A percentile compares a stretch with the other conserved stretches of the same genome.
phyloP scores from a whole-genome alignment of 768 basidiomycete genomes.

The Astraeus odoratus region DNA sequence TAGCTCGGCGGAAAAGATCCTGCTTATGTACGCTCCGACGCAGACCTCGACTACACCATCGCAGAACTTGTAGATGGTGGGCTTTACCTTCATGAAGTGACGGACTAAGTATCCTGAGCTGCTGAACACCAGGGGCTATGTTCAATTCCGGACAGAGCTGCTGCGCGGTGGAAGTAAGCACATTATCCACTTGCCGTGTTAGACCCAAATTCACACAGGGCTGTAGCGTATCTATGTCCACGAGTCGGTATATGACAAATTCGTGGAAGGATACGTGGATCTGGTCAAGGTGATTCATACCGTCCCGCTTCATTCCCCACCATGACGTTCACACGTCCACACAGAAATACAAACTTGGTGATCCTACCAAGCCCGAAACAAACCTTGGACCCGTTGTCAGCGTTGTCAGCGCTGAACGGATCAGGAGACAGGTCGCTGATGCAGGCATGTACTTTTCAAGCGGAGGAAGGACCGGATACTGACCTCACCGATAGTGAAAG shows the following conservation, averaged over 20 bases:
- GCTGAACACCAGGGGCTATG: slow-evolving; percentile 56
- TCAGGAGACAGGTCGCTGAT: slow-evolving; percentile 80
- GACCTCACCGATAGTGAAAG: slow-evolving; percentile 41
- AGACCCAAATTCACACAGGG: too few species aligned
- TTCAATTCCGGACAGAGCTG: slow-evolving; percentile 99
- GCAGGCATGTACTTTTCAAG: slow-evolving; percentile 47
- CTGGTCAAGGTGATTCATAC: slow-evolving; percentile 66
- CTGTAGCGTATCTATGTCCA: slow-evolving; percentile 89
- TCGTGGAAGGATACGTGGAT: slow-evolving; percentile 68
- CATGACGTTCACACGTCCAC: background rate
- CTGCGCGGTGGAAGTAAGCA: slow-evolving; percentile 78
- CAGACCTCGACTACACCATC: slow-evolving; percentile 75
- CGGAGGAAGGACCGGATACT: background rate
- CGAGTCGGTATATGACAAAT: slow-evolving; percentile 70
- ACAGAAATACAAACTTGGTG: slow-evolving; percentile 79
- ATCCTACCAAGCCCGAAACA: slow-evolving; percentile 67
- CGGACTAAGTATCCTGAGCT: background rate
- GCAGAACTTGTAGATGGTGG: slow-evolving; percentile 86
- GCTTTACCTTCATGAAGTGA: slow-evolving; percentile 6
- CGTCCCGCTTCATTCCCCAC: background rate
- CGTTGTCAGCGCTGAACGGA: slow-evolving; percentile 74
- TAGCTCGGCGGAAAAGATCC: slow-evolving; percentile 97
- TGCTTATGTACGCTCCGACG: slow-evolving; percentile 88
- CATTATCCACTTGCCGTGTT: background rate
- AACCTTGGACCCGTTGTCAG: slow-evolving; percentile 93